phyloP scores from a whole-genome alignment of 2,329 filamentous ascomycete genomes.

The Pseudogymnoascus pannorum region DNA sequence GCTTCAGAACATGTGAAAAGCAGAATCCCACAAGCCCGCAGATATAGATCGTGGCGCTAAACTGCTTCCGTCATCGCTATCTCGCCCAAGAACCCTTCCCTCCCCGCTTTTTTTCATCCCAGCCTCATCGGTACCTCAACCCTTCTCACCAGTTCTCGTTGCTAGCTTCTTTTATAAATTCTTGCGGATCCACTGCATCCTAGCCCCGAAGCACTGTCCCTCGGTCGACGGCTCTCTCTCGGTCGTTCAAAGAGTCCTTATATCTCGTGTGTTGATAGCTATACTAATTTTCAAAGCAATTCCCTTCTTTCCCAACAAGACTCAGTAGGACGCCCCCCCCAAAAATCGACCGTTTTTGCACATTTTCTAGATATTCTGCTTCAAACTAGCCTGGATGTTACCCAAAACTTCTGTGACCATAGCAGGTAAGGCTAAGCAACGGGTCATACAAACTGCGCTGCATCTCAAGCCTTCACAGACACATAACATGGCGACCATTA shows the following conservation, averaged over 20 bases:
- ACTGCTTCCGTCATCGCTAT: neutral
- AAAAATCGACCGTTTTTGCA: neutral
- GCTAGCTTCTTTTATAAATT: neutral
- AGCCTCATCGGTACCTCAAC: conserved; percentile 6
- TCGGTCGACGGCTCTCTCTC: neutral
- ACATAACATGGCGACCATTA: conserved; percentile 30
- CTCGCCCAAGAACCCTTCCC: neutral
- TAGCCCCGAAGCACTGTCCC: neutral
- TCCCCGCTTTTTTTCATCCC: conserved; percentile 3
- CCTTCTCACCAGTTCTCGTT: conserved; percentile 6
- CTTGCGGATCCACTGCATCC: neutral
- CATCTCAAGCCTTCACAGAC: conserved; percentile 10
- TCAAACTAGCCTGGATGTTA: conserved; percentile 6
- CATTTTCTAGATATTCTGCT: neutral
- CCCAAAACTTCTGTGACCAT: neutral
- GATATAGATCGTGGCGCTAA: neutral
- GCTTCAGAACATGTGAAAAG: neutral
- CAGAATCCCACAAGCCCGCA: neutral
- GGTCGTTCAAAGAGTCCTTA: neutral
- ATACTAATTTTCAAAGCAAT: conserved; percentile 3
- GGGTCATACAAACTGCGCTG: conserved; percentile 6
- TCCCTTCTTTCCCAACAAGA: neutral
- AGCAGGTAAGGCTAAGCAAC: conserved; percentile 9
- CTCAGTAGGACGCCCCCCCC: neutral
- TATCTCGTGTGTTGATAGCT: neutral